These are phyloP conservation scores for Rehmannia glutinosa DNA, from an alignment of 257 asterid genomes.

Conservation along the genomic window DNA sequence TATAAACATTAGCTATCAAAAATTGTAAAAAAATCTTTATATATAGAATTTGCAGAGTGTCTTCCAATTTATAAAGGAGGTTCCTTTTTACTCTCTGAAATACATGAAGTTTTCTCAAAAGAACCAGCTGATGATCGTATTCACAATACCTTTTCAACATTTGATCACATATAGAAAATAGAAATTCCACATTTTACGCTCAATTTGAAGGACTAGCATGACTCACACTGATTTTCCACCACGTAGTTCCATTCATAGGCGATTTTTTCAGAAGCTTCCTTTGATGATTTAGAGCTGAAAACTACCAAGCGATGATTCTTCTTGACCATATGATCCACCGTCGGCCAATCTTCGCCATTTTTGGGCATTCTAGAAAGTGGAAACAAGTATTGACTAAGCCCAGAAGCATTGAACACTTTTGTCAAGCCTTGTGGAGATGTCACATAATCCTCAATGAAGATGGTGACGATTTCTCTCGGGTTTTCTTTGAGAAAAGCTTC, in stretches of 20 bases:
- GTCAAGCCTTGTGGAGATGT: slow-evolving; percentile 53
- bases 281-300: slow-evolving; percentile 58
- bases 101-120: no score
- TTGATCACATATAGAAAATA: not conserved
- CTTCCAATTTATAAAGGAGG: no score
- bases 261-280: slow-evolving; percentile 65
- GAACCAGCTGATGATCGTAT: not conserved
- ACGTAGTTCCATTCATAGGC: slow-evolving; percentile 88
- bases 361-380: slow-evolving; percentile 77
- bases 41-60: not conserved
- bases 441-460: slow-evolving; percentile 87
- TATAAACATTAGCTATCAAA: not conserved
- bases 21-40: not conserved
- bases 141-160: not conserved
- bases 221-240: slow-evolving; percentile 86
- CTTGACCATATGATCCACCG: slow-evolving; percentile 75
- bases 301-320: slow-evolving; percentile 71
- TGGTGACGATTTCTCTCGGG: slow-evolving; percentile 65
- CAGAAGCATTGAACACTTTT: slow-evolving; percentile 66
- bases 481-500: slow-evolving; percentile 49
- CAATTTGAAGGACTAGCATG: not conserved
- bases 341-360: slow-evolving; percentile 82
- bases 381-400: slow-evolving; percentile 60
- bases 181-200: not conserved
- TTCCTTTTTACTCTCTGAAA: no score